Evolutionary conservation across 768 basidiomycete species (phyloP).

Genomic region (Lentinula guzmanii): DNA sequence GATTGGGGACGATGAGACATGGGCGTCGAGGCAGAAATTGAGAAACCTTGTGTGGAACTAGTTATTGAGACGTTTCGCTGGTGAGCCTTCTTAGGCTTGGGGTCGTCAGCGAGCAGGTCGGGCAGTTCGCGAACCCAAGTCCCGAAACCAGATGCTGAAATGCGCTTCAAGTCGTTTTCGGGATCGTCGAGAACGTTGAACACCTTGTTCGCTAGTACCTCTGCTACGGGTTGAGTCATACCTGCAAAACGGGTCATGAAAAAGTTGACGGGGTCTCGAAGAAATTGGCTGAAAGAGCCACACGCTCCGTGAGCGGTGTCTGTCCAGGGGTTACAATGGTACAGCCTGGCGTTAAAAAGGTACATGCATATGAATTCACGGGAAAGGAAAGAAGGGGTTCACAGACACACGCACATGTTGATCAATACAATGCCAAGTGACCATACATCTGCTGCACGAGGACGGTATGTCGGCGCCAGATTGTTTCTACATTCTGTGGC

Average conservation of each 20-base stretch:
- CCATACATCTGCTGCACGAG: slow-evolving; percentile 97
- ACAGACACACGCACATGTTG: slow-evolving; percentile 68
- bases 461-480: slow-evolving; percentile 88
- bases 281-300: slow-evolving; percentile 77
- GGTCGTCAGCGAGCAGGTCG: slow-evolving; percentile 49
- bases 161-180: slow-evolving; percentile 57
- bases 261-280: slow-evolving; percentile 74
- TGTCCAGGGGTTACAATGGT: slow-evolving; percentile 98
- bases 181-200: slow-evolving; percentile 75
- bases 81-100: slow-evolving; percentile 32
- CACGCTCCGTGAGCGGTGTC: slow-evolving; percentile 83
- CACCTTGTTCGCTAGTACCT: slow-evolving; percentile 77
- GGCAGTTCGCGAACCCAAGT: slow-evolving; percentile 83
- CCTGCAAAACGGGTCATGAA: slow-evolving; percentile 88
- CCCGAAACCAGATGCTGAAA: slow-evolving; percentile 81
- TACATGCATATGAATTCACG: slow-evolving; percentile 6
- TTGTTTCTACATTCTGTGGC: slow-evolving; percentile 93
- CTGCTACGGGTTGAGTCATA: slow-evolving; percentile 82
- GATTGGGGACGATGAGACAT: slow-evolving; percentile 69
- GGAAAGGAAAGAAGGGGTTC: neutral
- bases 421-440: slow-evolving; percentile 98
- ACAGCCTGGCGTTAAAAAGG: slow-evolving; percentile 53
- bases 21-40: slow-evolving; percentile 55
- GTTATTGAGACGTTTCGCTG: slow-evolving; percentile 52
- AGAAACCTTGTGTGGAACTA: slow-evolving; percentile 55